A percentile compares a stretch with the other conserved stretches of the same genome.
Conservation (phyloP, 2,329 filamentous ascomycete genomes). For the Graphilbum ipis-grandicollis region DNA sequence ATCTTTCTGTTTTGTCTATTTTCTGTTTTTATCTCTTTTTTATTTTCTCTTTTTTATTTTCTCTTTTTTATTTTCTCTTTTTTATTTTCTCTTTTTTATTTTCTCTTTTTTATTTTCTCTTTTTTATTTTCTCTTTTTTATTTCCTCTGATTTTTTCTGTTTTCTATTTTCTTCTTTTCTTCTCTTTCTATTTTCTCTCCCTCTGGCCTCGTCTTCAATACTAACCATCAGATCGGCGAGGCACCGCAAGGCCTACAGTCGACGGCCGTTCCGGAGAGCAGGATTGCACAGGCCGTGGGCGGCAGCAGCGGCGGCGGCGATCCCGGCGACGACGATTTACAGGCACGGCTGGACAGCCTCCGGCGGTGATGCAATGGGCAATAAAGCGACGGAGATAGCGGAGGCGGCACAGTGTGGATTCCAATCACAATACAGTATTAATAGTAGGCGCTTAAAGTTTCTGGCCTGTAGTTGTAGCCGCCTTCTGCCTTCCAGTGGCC, state of each 20-base stretch:
- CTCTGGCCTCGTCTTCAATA: no score
- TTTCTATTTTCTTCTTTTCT: neutral
- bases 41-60: neutral
- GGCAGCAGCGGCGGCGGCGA: slow-evolving; percentile 40
- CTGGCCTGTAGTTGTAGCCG: no score
- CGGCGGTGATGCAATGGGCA: slow-evolving; percentile 26
- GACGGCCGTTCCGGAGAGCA: slow-evolving; percentile 52
- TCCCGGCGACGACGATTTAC: slow-evolving; percentile 75
- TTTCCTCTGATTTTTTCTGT: no score
- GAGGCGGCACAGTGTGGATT: neutral
- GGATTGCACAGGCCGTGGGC: slow-evolving; percentile 75
- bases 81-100: neutral
- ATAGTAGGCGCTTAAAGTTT: no score
- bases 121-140: neutral
- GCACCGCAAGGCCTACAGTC: slow-evolving; percentile 73
- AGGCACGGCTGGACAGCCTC: slow-evolving; percentile 81
- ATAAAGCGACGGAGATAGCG: no score
- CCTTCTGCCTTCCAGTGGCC: no score
- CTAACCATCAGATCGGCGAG: slow-evolving; percentile 56
- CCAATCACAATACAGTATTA: no score
- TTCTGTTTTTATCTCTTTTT: slow-evolving; percentile 1
- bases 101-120: slow-evolving; percentile 1
- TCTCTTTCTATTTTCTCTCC: slow-evolving; percentile 1
- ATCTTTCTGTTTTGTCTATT: neutral
- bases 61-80: neutral